Conservation (phyloP, 805 yeast species). For the Candida corydali region DNA sequence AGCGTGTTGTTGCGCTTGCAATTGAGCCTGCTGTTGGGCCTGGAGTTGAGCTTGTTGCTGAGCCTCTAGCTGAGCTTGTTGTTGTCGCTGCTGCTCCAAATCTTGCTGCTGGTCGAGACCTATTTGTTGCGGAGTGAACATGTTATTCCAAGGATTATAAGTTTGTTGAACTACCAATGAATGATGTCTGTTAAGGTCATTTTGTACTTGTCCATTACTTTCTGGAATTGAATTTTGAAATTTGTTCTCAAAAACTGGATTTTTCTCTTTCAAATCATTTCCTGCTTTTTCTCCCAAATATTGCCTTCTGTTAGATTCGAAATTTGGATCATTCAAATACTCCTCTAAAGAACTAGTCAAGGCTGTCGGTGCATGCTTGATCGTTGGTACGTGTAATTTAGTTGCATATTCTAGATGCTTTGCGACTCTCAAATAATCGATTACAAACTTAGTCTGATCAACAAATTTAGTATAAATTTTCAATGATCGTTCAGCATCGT, state of each 20-base stretch:
- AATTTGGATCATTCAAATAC: constrained; percentile 80
- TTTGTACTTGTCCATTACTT: constrained; percentile 2
- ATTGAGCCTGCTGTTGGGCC: constrained; percentile 9
- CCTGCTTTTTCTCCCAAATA: constrained; percentile 63
- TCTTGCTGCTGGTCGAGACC: constrained; percentile 17
- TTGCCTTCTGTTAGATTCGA: constrained; percentile 74
- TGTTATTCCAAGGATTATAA: constrained; percentile 37
- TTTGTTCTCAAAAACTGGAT: constrained; percentile 2
- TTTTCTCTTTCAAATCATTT: constrained; percentile 17
- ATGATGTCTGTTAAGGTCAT: constrained; percentile 13
- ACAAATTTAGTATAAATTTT: constrained; percentile 82
- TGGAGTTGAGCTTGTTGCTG: constrained; percentile 12
- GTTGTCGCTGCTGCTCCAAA: constrained; percentile 17
- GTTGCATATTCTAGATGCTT: constrained; percentile 84
- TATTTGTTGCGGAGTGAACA: constrained; percentile 10
- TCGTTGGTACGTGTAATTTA: constrained; percentile 88
- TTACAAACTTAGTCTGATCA: constrained; percentile 80
- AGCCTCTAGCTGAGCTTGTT: constrained; percentile 21
- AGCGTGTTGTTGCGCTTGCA: constrained; percentile 8
- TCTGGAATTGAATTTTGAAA: not conserved
- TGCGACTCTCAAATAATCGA: constrained; percentile 82
- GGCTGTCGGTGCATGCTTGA: constrained; percentile 96
- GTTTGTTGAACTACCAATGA: constrained; percentile 36
- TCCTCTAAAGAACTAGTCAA: constrained; percentile 83
- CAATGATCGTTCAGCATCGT: constrained; percentile 83